Conservation (phyloP, 2,329 filamentous ascomycete species). For the Neofusicoccum sp. region DNA sequence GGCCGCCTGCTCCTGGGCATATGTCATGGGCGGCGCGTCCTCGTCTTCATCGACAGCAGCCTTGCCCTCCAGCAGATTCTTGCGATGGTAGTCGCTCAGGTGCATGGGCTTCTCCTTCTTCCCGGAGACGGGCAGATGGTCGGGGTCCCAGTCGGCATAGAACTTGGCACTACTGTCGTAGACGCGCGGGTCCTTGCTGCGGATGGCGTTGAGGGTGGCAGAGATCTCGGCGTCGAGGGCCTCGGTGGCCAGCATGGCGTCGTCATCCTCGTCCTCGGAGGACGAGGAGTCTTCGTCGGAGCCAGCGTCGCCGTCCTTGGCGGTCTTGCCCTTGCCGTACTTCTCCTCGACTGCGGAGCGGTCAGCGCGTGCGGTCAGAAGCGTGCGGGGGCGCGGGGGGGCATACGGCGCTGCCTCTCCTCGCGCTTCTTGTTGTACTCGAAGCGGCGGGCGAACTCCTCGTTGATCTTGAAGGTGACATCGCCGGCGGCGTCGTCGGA, state of each 20-base stretch:
- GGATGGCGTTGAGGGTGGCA: conserved; percentile 82
- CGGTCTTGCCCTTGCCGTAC: conserved; percentile 56
- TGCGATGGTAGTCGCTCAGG: conserved; percentile 85
- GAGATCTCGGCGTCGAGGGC: conserved; percentile 83
- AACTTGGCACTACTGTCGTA: conserved; percentile 81
- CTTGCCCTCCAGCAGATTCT: conserved; percentile 77
- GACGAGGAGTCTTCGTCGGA: conserved; percentile 50
- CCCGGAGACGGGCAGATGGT: conserved; percentile 31
- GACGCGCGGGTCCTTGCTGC: conserved; percentile 84
- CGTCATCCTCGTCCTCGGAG: conserved; percentile 81
- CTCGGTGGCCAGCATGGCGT: conserved; percentile 80
- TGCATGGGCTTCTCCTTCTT: conserved; percentile 82
- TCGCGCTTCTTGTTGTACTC: conserved; percentile 98
- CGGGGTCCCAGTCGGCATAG: conserved; percentile 65
- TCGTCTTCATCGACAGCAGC: conserved; percentile 60
- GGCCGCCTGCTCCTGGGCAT: conserved; percentile 83
- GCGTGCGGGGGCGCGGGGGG: not conserved
- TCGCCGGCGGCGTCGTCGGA: conserved; percentile 27
- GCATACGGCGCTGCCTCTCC: conserved; percentile 69
- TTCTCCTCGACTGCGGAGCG: conserved; percentile 76
- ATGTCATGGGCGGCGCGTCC: conserved; percentile 63
- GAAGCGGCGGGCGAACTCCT: conserved; percentile 83
- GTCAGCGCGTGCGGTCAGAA: conserved; percentile 24
- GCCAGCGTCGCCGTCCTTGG: conserved; percentile 57
- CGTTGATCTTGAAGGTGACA: conserved; percentile 71